Percentiles rank a stretch among this genome's conserved stretches.
Evolutionary conservation across 202 grass and related monocot species (phyloP).

Genomic region (Panicum hallii): DNA sequence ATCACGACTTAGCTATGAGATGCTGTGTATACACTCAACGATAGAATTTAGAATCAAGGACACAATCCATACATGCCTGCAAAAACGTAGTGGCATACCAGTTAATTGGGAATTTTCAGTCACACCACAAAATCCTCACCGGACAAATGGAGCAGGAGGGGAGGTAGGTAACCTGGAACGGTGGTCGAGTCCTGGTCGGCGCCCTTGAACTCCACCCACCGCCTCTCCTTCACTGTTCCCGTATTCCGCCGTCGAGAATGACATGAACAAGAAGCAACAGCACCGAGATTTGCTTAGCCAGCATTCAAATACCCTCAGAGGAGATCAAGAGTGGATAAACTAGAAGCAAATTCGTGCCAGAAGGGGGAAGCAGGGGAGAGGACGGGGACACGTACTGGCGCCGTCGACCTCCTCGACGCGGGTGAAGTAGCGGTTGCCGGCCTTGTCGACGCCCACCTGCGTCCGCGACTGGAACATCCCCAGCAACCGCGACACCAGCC

Average conservation of each 20-base stretch:
- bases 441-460: constrained; percentile 81
- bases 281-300: constrained; percentile 35
- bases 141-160: not conserved
- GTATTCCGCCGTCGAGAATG: not conserved
- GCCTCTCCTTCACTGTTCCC: constrained; percentile 77
- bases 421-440: constrained; percentile 84
- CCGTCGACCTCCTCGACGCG: constrained; percentile 78
- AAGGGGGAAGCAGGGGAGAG: not conserved
- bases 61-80: constrained; percentile 58
- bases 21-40: not conserved
- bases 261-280: constrained; percentile 9
- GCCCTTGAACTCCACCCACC: constrained; percentile 91
- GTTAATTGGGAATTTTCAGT: not conserved
- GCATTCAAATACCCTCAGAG: not conserved
- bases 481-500: constrained; percentile 66
- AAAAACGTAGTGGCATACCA: not conserved
- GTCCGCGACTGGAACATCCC: constrained; percentile 70
- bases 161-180: constrained; percentile 70
- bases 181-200: constrained; percentile 75
- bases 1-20: constrained; percentile 37
- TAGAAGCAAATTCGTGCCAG: not conserved
- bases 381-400: constrained; percentile 49
- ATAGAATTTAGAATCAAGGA: constrained; percentile 27
- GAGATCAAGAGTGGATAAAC: not conserved
- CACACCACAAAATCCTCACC: constrained; percentile 9